Evolutionary conservation across 2,329 filamentous ascomycete species (phyloP).

Genomic region (Penicillium nordicum): DNA sequence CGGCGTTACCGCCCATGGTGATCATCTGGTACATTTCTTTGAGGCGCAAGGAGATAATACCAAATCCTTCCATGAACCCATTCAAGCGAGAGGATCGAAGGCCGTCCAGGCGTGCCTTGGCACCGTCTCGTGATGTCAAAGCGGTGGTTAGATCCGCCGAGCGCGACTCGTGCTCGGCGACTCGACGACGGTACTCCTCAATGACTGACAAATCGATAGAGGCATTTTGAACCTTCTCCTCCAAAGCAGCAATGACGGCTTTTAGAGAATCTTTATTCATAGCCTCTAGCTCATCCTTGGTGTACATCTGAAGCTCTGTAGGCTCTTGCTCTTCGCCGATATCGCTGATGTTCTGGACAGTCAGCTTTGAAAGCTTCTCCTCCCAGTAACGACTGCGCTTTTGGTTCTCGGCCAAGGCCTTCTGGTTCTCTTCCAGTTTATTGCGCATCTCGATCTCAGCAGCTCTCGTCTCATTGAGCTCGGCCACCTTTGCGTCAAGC

Average conservation of each 20-base stretch:
- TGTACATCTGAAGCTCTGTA: constrained; percentile 68
- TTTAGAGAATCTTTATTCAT: constrained; percentile 63
- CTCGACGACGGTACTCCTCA: constrained; percentile 79
- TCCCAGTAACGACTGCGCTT: constrained; percentile 82
- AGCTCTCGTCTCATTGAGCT: constrained; percentile 84
- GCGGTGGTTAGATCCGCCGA: constrained; percentile 81
- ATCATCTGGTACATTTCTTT: constrained; percentile 99
- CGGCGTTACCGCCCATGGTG: constrained; percentile 97
- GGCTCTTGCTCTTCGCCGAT: constrained; percentile 54
- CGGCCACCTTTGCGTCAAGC: constrained; percentile 77
- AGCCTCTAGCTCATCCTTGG: constrained; percentile 63
- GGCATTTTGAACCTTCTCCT: constrained; percentile 77
- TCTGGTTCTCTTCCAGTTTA: constrained; percentile 94
- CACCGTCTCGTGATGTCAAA: constrained; percentile 72
- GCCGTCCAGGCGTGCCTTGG: constrained; percentile 90
- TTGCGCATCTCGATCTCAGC: constrained; percentile 97
- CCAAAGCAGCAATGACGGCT: constrained; percentile 61
- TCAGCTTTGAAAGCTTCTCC: constrained; percentile 81
- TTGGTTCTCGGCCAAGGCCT: constrained; percentile 79
- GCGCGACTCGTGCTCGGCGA: constrained; percentile 75
- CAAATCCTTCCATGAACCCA: constrained; percentile 98
- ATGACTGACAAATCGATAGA: constrained; percentile 87
- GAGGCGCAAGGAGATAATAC: constrained; percentile 83
- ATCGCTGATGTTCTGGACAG: constrained; percentile 75
- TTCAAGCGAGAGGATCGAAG: constrained; percentile 85